Evolutionary conservation across 2,329 filamentous ascomycete species (phyloP), one percentile per base, ranked within the genome.

Genomic region (Epichloe baconii): DNA sequence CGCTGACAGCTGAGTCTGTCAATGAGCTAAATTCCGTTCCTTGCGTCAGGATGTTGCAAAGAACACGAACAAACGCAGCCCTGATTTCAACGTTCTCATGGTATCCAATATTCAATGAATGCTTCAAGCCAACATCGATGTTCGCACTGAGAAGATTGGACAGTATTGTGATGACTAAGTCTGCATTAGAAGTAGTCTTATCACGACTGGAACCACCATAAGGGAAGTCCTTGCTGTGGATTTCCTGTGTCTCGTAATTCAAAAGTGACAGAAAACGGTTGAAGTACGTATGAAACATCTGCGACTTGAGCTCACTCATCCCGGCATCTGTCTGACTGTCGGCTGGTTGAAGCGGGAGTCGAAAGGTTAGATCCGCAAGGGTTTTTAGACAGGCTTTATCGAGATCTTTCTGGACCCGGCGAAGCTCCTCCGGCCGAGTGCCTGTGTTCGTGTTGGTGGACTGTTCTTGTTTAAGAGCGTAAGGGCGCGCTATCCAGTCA

Each of bases 221-320:
- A 37, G 54, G 54, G 14, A 60, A 55, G 21, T 67, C 63, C 17
- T 57, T 48, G 49, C 55, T 57, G 14, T 52, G 56, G 17, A 59
- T 50, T 40, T 81, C 77, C 7, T 67, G 58, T 0, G 72, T 64
- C 50, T 83, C 79, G 47, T 78, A 71, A 54, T 82, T 82, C 31
- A 86, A 69, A 4, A 86, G 67, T 0, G 80, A 83, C 19, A 86
- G 68, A 59, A 86, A 85, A 7, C 80, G 73, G 55, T 83, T 85
- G 66, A 86, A 85, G 62, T 86, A 86, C 6, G 77, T 80, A 54
- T 83, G 80, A 59, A 86, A 86, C 76, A 85, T 81, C 58, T 85
- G 78, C 1, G 79, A 82, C 61, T 85, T 85, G 49, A 82, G 72
- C 62, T 85, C 82, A 56, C 80, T 83, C 49, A 78, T 80, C 44